Percentiles rank a stretch among this genome's conserved stretches.
These are phyloP conservation scores for Exserohilum rostratum DNA, from an alignment of 2,329 filamentous ascomycete genomes.

Conservation along the genomic window DNA sequence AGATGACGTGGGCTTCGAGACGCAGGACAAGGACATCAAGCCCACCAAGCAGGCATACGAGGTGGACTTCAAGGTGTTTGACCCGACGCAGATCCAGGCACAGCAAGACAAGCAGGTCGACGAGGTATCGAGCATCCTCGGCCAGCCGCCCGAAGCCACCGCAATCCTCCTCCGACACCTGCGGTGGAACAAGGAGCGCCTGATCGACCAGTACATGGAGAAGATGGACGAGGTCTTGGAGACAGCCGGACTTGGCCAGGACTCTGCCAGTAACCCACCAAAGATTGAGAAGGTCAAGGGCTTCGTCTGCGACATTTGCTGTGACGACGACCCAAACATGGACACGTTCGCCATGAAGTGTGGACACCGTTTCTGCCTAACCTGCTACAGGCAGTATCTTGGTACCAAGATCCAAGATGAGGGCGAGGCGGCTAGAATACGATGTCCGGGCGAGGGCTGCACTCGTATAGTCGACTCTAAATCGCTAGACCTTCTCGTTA, in stretches of 20 bases:
- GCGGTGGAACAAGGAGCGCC: constrained; percentile 93
- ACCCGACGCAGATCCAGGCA: constrained; percentile 78
- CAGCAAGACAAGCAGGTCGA: constrained; percentile 86
- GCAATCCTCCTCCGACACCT: constrained; percentile 89
- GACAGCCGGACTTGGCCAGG: constrained; percentile 76
- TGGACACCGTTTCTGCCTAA: constrained; percentile 88
- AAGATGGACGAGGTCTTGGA: constrained; percentile 79
- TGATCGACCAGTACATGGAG: constrained; percentile 98
- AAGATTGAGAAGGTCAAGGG: constrained; percentile 73
- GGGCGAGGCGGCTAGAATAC: constrained; percentile 91
- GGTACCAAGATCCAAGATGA: constrained; percentile 93
- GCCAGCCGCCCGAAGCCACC: constrained; percentile 84
- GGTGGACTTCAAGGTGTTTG: constrained; percentile 81
- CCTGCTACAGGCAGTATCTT: constrained; percentile 91
- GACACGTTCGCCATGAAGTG: constrained; percentile 94
- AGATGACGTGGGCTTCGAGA: constrained; percentile 64
- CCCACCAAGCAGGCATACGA: constrained; percentile 79
- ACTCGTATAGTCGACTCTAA: constrained; percentile 89
- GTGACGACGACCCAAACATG: constrained; percentile 79
- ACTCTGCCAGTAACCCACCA: constrained; percentile 55
- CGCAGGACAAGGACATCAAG: constrained; percentile 73
- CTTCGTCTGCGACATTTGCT: constrained; percentile 95
- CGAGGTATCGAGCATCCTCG: constrained; percentile 90
- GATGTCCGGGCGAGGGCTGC: constrained; percentile 88
- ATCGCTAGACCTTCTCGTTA: constrained; percentile 78